Percentiles rank a stretch among this genome's conserved stretches.
phyloP scores from a whole-genome alignment of 768 basidiomycete species.

The Cystofilobasidium capitatum region DNA sequence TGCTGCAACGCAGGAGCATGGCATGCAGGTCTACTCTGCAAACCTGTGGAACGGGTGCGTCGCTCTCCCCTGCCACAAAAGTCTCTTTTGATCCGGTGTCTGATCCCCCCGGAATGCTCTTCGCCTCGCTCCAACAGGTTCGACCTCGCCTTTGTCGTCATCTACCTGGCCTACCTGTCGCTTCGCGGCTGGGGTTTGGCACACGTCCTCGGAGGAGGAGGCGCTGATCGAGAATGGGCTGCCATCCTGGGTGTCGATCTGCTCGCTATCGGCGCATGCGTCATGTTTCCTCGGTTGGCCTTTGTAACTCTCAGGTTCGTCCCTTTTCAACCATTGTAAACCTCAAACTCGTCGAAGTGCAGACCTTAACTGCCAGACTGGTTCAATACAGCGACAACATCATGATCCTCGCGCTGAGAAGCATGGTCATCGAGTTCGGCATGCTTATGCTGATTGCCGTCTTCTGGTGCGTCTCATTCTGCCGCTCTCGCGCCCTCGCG shows the following conservation, averaged over 20 bases:
- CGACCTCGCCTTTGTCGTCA: slow-evolving; percentile 79
- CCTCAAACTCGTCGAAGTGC: background rate
- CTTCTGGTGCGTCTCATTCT: slow-evolving; percentile 78
- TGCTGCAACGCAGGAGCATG: slow-evolving; percentile 91
- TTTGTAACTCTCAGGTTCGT: slow-evolving; percentile 19
- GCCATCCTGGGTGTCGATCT: slow-evolving; percentile 64
- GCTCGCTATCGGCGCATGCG: slow-evolving; percentile 75
- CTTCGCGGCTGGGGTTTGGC: slow-evolving; percentile 72
- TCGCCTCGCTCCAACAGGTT: slow-evolving; percentile 49
- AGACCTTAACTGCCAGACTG: slow-evolving; percentile 1
- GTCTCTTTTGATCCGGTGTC: background rate
- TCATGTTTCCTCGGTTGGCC: slow-evolving; percentile 72
- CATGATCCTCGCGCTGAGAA: slow-evolving; percentile 50
- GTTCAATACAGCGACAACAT: slow-evolving; percentile 53
- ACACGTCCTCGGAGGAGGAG: slow-evolving; percentile 39
- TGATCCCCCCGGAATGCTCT: background rate
- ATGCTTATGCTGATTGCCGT: slow-evolving; percentile 53
- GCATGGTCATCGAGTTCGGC: slow-evolving; percentile 83
- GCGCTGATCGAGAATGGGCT: slow-evolving; percentile 47
- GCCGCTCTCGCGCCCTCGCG: slow-evolving; percentile 51
- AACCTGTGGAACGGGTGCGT: slow-evolving; percentile 33
- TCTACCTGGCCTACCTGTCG: slow-evolving; percentile 64
- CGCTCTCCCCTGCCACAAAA: too few relatives aligned
- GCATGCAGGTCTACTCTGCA: slow-evolving; percentile 49
- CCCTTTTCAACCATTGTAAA: too few relatives aligned